Evolutionary conservation across 805 yeast genomes (phyloP).

Genomic region (Yamadazyma scolyti): DNA sequence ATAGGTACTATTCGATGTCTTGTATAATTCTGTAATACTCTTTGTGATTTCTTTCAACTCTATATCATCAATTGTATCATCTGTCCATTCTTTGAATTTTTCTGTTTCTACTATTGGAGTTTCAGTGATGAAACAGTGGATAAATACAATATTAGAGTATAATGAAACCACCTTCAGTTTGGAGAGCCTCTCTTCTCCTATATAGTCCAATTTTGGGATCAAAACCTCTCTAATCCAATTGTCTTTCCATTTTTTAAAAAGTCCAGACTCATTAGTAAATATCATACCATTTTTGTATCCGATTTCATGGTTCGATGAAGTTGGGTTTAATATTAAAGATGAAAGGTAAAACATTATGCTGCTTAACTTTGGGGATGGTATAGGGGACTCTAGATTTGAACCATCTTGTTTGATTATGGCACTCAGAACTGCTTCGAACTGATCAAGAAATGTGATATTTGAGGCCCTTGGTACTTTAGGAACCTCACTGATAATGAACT

Average conservation of each 20-base stretch:
- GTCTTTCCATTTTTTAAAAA: conserved; percentile 26
- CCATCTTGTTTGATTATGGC: conserved; percentile 2
- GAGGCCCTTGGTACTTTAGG: neutral
- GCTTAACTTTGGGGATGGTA: conserved; percentile 16
- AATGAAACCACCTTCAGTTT: conserved; percentile 1
- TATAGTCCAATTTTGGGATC: conserved; percentile 4
- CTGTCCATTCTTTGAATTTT: conserved; percentile 3
- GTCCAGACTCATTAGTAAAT: conserved; percentile 11
- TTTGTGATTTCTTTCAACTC: conserved; percentile 15
- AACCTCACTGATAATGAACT: neutral
- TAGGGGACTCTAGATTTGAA: conserved; percentile 2
- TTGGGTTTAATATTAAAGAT: conserved; percentile 9
- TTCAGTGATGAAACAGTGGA: conserved; percentile 3
- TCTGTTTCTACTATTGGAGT: conserved; percentile 3
- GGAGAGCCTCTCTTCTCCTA: neutral
- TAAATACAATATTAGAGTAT: conserved; percentile 5
- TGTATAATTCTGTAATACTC: conserved; percentile 24
- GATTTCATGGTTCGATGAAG: conserved; percentile 1
- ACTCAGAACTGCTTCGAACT: conserved; percentile 9
- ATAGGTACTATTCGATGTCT: conserved; percentile 21
- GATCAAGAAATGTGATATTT: conserved; percentile 6
- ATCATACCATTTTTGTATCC: conserved; percentile 20
- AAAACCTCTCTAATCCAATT: conserved; percentile 21
- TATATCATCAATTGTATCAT: conserved; percentile 4
- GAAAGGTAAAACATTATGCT: conserved; percentile 17